phyloP scores from a whole-genome alignment of 129 eudicot species.

The Pseudognaphalium luteoalbum region DNA sequence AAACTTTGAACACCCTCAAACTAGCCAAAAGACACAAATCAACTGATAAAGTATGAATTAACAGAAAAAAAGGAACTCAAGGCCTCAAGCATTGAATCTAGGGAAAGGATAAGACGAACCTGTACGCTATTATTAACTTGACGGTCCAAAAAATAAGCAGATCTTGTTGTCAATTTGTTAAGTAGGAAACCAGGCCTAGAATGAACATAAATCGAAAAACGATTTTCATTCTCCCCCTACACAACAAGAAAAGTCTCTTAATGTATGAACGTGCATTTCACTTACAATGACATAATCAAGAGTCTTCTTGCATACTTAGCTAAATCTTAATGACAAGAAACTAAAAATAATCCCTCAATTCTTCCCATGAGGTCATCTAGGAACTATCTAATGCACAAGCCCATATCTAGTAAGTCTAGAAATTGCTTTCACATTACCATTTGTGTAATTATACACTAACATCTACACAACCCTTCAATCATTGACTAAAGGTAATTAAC shows the following conservation, averaged over 20 bases:
- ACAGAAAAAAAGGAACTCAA: neutral
- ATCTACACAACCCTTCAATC: constrained; percentile 10
- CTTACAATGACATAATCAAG: constrained; percentile 12
- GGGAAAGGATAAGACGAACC: constrained; percentile 41
- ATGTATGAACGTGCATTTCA: constrained; percentile 17
- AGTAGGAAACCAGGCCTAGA: constrained; percentile 93
- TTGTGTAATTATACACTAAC: constrained; percentile 11
- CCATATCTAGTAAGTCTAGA: neutral
- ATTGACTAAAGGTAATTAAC: constrained; percentile 10
- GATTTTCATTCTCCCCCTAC: constrained; percentile 75
- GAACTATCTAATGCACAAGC: constrained; percentile 14
- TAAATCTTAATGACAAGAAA: neutral
- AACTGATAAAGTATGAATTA: neutral
- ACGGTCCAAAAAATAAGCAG: constrained; percentile 65
- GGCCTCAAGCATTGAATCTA: constrained; percentile 11
- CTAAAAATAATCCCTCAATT: constrained; percentile 7
- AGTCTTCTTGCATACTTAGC: constrained; percentile 10
- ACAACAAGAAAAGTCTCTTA: constrained; percentile 26
- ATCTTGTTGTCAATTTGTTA: constrained; percentile 72
- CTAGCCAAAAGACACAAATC: neutral
- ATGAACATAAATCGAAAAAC: constrained; percentile 79
- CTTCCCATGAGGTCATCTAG: neutral
- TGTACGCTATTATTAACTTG: constrained; percentile 86
- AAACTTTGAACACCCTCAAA: constrained; percentile 1
- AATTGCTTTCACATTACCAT: constrained; percentile 17